Conservation (phyloP, 352 stramenopile species). For the Phytophthora sp. region DNA sequence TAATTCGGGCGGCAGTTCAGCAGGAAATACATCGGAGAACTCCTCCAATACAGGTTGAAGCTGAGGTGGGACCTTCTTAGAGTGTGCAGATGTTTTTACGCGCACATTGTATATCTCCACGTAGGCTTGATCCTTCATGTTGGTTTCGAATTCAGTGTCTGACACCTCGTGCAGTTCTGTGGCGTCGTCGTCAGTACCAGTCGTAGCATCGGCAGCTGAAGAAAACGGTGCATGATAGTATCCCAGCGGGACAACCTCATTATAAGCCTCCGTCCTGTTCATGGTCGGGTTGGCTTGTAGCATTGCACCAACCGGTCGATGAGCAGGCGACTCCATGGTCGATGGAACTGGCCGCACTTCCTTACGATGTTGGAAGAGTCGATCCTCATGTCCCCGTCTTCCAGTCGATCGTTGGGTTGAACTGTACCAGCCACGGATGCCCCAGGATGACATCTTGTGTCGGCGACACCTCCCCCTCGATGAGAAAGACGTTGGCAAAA, state of each 20-base stretch:
- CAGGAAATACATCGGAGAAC: not conserved
- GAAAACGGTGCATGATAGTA: no score
- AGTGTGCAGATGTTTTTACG: not conserved
- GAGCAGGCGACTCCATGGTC: no score
- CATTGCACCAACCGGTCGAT: no score
- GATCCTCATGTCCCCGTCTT: not conserved
- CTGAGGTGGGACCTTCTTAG: not conserved
- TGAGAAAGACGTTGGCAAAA: not conserved
- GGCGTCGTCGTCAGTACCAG: no score
- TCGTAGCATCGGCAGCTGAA: no score
- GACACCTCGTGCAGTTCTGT: no score
- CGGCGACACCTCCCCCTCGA: not conserved
- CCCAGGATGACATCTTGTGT: constrained; percentile 11
- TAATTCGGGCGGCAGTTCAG: not conserved
- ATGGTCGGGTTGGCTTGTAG: no score
- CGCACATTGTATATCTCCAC: not conserved
- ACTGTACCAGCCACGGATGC: constrained; percentile 6
- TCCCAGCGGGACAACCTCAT: no score
- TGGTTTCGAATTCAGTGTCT: not conserved
- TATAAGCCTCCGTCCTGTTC: no score
- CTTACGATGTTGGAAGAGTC: no score
- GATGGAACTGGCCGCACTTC: no score
- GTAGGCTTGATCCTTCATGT: not conserved
- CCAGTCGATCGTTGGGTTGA: constrained; percentile 13
- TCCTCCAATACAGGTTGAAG: not conserved